These are phyloP conservation scores for Lantana camara DNA, from an alignment of 257 asterid genomes.

Conservation along the genomic window DNA sequence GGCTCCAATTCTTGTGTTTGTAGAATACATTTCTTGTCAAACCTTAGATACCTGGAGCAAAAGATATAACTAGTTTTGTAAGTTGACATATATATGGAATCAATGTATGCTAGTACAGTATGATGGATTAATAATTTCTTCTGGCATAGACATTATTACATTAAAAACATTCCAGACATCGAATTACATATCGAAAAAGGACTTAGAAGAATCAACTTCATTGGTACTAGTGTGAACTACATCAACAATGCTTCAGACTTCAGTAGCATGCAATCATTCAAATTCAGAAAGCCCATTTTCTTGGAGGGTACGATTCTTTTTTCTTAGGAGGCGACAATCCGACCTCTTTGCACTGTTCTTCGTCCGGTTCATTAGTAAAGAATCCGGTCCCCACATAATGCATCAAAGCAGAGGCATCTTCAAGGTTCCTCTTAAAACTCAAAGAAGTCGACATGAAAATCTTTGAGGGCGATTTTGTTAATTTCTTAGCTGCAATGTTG, in stretches of 20 bases:
- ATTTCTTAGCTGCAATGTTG: slow-evolving; percentile 34
- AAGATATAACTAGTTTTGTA: background rate
- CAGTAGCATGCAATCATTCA: slow-evolving; percentile 16
- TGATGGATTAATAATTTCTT: background rate
- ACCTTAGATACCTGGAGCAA: slow-evolving; percentile 1
- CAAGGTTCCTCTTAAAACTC: slow-evolving; percentile 59
- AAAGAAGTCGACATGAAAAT: slow-evolving; percentile 64
- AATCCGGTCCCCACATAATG: slow-evolving; percentile 78
- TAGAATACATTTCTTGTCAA: slow-evolving; percentile 2
- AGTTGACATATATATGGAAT: slow-evolving; percentile 3
- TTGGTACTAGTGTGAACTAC: background rate
- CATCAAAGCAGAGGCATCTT: slow-evolving; percentile 79
- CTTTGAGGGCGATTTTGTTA: slow-evolving; percentile 50
- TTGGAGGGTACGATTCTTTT: slow-evolving; percentile 38
- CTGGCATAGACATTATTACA: background rate
- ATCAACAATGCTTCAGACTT: background rate
- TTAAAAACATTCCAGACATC: slow-evolving; percentile 7
- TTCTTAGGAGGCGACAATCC: slow-evolving; percentile 58
- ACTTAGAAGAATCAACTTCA: background rate
- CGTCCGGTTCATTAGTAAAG: slow-evolving; percentile 66
- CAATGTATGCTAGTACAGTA: slow-evolving; percentile 8
- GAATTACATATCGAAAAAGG: background rate
- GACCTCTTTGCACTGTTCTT: slow-evolving; percentile 71
- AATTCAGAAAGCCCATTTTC: slow-evolving; percentile 53
- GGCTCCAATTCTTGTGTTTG: slow-evolving; percentile 3